A percentile compares a stretch with the other conserved stretches of the same genome.
Conservation (phyloP, 2,329 filamentous ascomycete species). For the Aspergillus tubingensis region DNA sequence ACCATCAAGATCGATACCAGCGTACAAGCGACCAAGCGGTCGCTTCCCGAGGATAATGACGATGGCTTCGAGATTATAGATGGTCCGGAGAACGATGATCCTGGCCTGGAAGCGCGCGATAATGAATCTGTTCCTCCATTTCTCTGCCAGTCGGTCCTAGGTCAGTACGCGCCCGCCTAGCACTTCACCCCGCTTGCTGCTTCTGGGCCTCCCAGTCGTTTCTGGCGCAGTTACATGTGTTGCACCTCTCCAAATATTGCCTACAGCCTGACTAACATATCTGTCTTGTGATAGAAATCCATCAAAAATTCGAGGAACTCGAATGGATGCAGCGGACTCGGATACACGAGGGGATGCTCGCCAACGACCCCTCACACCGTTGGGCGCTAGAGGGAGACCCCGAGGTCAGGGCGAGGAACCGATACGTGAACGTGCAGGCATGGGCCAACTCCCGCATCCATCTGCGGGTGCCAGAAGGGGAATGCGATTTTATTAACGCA, state of each 20-base stretch:
- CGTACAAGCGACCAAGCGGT: conserved; percentile 42
- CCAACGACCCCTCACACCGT: conserved; percentile 51
- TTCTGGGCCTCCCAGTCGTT: not conserved
- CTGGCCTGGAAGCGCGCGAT: conserved; percentile 30
- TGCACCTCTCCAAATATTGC: not conserved
- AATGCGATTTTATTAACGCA: conserved; percentile 80
- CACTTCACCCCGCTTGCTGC: conserved; percentile 21
- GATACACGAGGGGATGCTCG: conserved; percentile 49
- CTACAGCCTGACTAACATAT: conserved; percentile 10
- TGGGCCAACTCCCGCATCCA: conserved; percentile 85
- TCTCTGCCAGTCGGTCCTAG: conserved; percentile 39
- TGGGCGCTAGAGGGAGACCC: conserved; percentile 62
- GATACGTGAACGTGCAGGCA: conserved; percentile 86
- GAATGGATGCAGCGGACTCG: conserved; percentile 62
- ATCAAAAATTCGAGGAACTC: conserved; percentile 62
- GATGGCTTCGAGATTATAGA: conserved; percentile 30
- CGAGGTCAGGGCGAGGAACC: conserved; percentile 67
- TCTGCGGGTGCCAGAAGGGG: conserved; percentile 72
- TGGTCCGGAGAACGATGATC: conserved; percentile 30
- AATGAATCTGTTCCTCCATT: conserved; percentile 41
- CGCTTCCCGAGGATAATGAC: conserved; percentile 39
- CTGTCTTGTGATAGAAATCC: conserved; percentile 51
- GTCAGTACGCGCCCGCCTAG: conserved; percentile 31
- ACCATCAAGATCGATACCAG: conserved; percentile 44
- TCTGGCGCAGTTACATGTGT: not conserved